phyloP scores from a whole-genome alignment of 202 grass and related monocot genomes.

The Miscanthus sacchariflorus region DNA sequence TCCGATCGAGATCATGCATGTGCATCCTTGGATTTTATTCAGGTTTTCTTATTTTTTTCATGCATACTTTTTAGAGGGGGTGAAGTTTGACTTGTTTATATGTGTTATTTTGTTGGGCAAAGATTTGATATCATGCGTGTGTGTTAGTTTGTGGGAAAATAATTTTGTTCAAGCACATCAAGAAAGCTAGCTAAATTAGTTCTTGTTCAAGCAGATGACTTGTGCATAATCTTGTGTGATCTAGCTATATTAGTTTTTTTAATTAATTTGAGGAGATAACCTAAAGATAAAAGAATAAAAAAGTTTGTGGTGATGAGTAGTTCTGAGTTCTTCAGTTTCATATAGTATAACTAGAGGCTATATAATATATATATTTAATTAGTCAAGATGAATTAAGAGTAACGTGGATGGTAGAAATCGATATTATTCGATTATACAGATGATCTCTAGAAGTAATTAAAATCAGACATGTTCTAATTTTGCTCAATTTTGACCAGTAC shows the following conservation, averaged over 20 bases:
- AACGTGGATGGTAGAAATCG: not conserved
- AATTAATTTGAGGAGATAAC: constrained; percentile 3
- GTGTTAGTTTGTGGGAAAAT: not conserved
- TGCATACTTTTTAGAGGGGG: not conserved
- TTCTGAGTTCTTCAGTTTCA: not conserved
- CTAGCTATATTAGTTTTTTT: constrained; percentile 12
- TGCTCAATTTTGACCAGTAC: constrained; percentile 1
- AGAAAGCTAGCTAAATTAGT: not conserved
- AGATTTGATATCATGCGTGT: not conserved
- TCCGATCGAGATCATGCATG: not conserved
- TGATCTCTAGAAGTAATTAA: not conserved
- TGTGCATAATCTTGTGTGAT: not conserved
- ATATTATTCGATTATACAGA: not conserved
- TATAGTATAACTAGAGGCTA: not conserved
- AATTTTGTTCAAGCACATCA: not conserved
- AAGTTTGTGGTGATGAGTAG: not conserved
- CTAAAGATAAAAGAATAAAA: not conserved
- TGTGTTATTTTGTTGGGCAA: not conserved
- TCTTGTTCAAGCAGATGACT: constrained; percentile 13
- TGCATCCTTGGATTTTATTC: not conserved
- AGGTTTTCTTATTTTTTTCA: not conserved
- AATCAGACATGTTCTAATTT: not conserved
- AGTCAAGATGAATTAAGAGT: constrained; percentile 9
- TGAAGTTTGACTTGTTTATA: not conserved
- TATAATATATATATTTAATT: not conserved